phyloP scores from a whole-genome alignment of 495 filamentous ascomycete species.

The Aspergillus ostianus region DNA sequence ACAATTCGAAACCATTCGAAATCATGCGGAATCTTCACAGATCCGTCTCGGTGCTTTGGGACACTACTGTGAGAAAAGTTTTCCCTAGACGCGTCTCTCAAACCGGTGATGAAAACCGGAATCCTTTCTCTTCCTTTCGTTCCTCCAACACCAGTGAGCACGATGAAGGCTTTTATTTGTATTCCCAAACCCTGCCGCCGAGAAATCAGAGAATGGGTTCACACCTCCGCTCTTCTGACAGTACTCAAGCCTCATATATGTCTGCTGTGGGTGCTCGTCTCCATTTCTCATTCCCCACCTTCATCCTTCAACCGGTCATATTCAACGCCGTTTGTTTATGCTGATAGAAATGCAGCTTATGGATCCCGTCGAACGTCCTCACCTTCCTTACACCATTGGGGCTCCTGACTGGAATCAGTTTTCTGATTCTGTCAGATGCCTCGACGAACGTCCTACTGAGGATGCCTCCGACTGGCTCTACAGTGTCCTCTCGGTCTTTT shows the following conservation, averaged over 20 bases:
- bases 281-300: too few species aligned
- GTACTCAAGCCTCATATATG: slow-evolving; percentile 18
- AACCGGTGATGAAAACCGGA: background rate
- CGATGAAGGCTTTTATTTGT: slow-evolving; percentile 25
- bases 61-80: slow-evolving; percentile 15
- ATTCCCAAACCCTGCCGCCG: slow-evolving; percentile 22
- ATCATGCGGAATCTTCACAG: slow-evolving; percentile 12
- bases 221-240: slow-evolving; percentile 14
- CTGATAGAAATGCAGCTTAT: slow-evolving; percentile 18
- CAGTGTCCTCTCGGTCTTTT: slow-evolving; percentile 27
- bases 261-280: slow-evolving; percentile 23
- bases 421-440: slow-evolving; percentile 15
- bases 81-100: slow-evolving; percentile 18
- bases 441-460: slow-evolving; percentile 20
- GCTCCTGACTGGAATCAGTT: slow-evolving; percentile 35
- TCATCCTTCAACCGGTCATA: too few species aligned
- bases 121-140: background rate
- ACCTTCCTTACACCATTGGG: slow-evolving; percentile 33
- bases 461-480: slow-evolving; percentile 20
- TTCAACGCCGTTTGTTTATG: background rate
- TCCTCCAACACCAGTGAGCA: slow-evolving; percentile 12
- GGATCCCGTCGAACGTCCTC: slow-evolving; percentile 21
- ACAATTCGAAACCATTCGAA: slow-evolving; percentile 2
- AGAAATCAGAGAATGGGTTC: slow-evolving; percentile 15
- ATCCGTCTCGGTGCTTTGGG: slow-evolving; percentile 21